A percentile compares a stretch with the other conserved stretches of the same genome.
Conservation (phyloP, 257 asterid species). For the Solanum clarkiae region DNA sequence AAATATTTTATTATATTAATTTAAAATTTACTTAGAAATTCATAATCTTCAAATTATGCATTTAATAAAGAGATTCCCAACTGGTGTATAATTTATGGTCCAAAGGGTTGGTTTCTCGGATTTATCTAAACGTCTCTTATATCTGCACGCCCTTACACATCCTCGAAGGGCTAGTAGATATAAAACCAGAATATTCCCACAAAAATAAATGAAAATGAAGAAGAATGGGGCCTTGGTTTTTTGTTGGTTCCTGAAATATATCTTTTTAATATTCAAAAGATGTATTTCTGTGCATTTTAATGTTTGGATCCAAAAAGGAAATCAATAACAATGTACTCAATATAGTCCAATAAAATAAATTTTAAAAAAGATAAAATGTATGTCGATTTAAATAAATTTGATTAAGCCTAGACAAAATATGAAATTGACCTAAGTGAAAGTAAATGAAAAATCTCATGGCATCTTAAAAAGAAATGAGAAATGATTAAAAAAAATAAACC, state of each 20-base stretch:
- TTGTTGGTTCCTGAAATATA: neutral
- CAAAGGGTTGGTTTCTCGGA: neutral
- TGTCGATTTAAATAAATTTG: too few species aligned
- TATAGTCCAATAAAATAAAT: too few species aligned
- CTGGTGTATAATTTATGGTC: neutral
- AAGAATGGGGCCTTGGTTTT: neutral
- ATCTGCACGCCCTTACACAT: neutral
- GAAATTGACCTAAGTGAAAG: too few species aligned
- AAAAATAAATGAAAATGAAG: neutral
- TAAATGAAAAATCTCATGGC: neutral
- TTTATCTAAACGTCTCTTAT: neutral
- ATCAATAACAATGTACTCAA: too few species aligned
- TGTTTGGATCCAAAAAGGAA: neutral
- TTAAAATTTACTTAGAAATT: too few species aligned
- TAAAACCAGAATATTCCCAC: neutral
- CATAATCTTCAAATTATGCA: neutral
- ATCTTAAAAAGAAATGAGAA: neutral
- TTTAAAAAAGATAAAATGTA: too few species aligned
- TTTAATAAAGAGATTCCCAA: neutral
- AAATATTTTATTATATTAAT: too few species aligned
- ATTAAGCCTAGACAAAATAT: too few species aligned
- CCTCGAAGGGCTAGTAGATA: neutral
- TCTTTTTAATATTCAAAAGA: neutral
- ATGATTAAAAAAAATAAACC: neutral
- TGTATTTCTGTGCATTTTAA: neutral